These are phyloP conservation scores for Dispira simplex DNA, from an alignment of 192 early-diverging fungal genomes.

Conservation along the genomic window DNA sequence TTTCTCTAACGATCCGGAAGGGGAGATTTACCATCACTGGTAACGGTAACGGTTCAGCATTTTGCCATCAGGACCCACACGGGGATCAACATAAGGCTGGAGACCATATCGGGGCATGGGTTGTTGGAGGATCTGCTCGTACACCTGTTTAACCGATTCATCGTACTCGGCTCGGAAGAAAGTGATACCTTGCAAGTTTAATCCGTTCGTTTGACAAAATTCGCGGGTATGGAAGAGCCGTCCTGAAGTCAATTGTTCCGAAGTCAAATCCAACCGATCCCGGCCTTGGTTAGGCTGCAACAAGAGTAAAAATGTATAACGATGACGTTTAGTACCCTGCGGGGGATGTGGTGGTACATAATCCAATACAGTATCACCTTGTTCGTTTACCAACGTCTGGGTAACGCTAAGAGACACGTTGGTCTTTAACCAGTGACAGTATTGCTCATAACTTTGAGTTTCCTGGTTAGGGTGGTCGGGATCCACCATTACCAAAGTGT, in stretches of 20 bases:
- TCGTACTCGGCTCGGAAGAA: conserved; percentile 11
- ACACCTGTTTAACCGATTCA: neutral
- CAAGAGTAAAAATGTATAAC: conserved; percentile 47
- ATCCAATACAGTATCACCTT: conserved; percentile 28
- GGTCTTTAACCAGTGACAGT: conserved; percentile 55
- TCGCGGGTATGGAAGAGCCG: neutral
- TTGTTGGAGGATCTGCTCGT: neutral
- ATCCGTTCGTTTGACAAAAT: neutral
- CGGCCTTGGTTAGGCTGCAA: conserved; percentile 43
- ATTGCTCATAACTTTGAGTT: conserved; percentile 46
- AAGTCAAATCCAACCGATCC: conserved; percentile 21
- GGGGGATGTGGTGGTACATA: conserved; percentile 67
- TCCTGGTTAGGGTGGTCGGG: conserved; percentile 47
- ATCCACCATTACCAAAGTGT: conserved; percentile 56
- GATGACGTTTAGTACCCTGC: conserved; percentile 54
- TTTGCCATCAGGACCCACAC: neutral
- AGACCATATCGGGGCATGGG: neutral
- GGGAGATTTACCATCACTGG: neutral
- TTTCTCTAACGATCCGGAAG: neutral
- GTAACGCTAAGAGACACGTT: conserved; percentile 46
- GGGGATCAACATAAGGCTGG: conserved; percentile 3
- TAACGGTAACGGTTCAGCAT: conserved; percentile 1
- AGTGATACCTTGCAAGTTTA: neutral
- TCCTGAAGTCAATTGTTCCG: too few relatives aligned
- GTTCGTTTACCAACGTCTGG: conserved; percentile 20